Evolutionary conservation across 257 asterid genomes (phyloP).

Genomic region (Catharanthus roseus): DNA sequence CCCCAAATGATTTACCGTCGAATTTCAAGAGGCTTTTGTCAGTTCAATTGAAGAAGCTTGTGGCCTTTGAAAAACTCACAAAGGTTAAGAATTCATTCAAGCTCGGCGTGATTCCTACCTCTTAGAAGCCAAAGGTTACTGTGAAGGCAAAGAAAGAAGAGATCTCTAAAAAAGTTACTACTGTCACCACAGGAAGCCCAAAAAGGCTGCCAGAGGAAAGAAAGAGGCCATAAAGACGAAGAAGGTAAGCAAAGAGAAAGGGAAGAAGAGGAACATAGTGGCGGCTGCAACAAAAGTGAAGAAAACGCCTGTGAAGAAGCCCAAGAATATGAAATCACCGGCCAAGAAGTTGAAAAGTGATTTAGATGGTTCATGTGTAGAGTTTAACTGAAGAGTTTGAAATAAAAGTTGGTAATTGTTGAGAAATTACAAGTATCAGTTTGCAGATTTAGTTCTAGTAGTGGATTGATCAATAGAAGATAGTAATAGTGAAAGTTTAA

Average conservation of each 20-base stretch:
- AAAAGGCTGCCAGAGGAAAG: neutral
- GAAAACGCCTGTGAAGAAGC: conserved; percentile 21
- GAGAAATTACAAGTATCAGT: neutral
- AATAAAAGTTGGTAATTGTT: neutral
- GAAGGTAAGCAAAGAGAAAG: neutral
- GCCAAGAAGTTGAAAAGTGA: conserved; percentile 21
- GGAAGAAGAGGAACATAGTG: conserved; percentile 4
- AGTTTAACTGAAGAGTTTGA: no score
- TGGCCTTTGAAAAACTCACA: conserved; percentile 49
- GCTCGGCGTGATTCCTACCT: neutral
- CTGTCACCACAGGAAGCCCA: neutral
- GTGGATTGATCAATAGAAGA: no score
- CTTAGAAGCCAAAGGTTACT: neutral
- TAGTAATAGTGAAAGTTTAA: no score
- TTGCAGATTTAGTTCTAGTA: neutral
- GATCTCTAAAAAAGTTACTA: neutral
- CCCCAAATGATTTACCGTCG: conserved; percentile 56
- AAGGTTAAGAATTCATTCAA: conserved; percentile 69
- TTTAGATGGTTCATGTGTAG: no score
- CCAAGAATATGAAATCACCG: conserved; percentile 13
- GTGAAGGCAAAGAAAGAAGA: neutral
- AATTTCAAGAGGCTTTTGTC: conserved; percentile 68
- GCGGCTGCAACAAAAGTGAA: neutral
- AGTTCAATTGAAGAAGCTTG: conserved; percentile 60
- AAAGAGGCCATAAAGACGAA: neutral